Conservation (phyloP, 371 early-diverging fungal species). For the Mortierella sp. region DNA sequence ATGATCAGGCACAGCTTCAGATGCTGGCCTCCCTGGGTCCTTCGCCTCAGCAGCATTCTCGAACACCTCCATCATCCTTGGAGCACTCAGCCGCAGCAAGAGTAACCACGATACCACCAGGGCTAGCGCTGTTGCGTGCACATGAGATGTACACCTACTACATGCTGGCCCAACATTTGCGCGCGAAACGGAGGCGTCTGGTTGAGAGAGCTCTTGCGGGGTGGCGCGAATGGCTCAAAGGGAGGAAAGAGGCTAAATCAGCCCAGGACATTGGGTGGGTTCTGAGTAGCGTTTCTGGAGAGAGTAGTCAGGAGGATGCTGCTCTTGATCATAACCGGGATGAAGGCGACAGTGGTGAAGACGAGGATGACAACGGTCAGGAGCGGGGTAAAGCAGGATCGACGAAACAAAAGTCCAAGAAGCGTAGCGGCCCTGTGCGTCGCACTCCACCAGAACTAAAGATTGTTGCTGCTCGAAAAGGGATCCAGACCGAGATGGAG, state of each 20-base stretch:
- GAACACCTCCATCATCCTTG: neutral
- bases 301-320: conserved; percentile 19
- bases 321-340: neutral
- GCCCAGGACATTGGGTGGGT: conserved; percentile 41
- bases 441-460: conserved; percentile 24
- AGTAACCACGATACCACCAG: conserved; percentile 29
- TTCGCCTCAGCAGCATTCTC: neutral
- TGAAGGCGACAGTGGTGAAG: neutral
- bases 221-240: conserved; percentile 36
- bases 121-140: conserved; percentile 33
- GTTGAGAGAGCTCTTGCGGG: conserved; percentile 23
- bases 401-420: neutral
- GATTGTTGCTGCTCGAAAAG: conserved; percentile 26
- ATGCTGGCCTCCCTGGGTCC: conserved; percentile 30
- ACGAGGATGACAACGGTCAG: neutral
- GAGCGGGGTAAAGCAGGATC: neutral
- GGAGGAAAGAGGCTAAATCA: neutral
- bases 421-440: neutral
- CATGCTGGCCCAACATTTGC: conserved; percentile 29
- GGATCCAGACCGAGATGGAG: conserved; percentile 39
- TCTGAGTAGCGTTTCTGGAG: conserved; percentile 9
- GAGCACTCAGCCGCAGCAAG: neutral
- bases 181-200: conserved; percentile 3
- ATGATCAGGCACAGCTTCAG: conserved; percentile 22
- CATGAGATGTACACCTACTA: conserved; percentile 43